Percentiles rank a stretch among this genome's conserved stretches.
phyloP scores from a whole-genome alignment of 108 stramenopile genomes.

The Cyclostephanos tholiformis region DNA sequence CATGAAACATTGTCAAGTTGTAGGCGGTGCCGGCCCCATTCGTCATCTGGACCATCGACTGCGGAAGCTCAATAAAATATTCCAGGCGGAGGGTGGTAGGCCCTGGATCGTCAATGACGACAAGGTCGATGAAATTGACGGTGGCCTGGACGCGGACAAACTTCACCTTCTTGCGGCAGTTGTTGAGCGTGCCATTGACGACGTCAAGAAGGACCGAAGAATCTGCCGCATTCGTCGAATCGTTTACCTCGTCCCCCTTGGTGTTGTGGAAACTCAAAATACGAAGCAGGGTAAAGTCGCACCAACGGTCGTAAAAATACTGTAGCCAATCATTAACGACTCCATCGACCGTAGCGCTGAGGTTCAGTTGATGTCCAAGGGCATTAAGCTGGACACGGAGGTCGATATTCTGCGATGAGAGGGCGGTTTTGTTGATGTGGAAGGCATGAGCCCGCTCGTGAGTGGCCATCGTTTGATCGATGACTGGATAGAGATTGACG shows the following conservation, averaged over 20 bases:
- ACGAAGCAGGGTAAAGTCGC: not conserved
- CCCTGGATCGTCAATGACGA: too few species aligned
- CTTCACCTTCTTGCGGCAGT: not conserved
- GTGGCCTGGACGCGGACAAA: conserved; percentile 1
- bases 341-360: too few species aligned
- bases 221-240: not conserved
- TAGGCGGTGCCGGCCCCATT: too few species aligned
- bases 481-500: not conserved
- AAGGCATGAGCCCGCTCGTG: conserved; percentile 8
- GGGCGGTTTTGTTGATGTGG: conserved; percentile 6
- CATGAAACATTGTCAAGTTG: too few species aligned
- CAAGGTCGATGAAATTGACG: too few species aligned
- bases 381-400: too few species aligned
- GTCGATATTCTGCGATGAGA: too few species aligned
- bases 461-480: not conserved
- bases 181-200: not conserved
- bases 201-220: not conserved
- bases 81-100: too few species aligned
- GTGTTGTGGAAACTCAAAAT: not conserved
- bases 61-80: too few species aligned
- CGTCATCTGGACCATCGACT: too few species aligned
- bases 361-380: too few species aligned
- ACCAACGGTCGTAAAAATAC: not conserved
- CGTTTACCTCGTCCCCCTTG: not conserved
- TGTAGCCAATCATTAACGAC: not conserved